These are phyloP conservation scores for Jaltomata sinuosa DNA, from an alignment of 257 asterid species.

Conservation along the genomic window DNA sequence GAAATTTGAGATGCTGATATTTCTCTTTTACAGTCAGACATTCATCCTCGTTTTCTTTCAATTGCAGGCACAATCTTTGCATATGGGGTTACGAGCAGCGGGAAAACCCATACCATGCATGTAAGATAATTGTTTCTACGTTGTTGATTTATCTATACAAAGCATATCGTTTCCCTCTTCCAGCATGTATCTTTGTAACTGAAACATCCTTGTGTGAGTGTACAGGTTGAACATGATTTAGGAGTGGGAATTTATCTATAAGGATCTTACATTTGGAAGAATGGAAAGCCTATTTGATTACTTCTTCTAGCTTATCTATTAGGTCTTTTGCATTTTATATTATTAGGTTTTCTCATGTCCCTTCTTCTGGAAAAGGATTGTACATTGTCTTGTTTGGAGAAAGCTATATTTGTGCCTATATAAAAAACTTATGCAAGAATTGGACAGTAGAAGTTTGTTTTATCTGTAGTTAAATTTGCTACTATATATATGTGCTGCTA, in stretches of 20 bases:
- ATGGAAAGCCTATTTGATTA: background rate
- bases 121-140: conserved; percentile 36
- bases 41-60: conserved; percentile 2
- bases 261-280: background rate
- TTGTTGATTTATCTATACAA: background rate
- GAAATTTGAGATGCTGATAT: conserved; percentile 3
- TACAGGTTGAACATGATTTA: background rate
- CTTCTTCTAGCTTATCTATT: background rate
- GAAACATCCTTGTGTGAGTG: background rate
- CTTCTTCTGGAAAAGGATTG: background rate
- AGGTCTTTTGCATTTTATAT: background rate
- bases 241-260: background rate
- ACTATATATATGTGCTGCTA: background rate
- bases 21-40: conserved; percentile 1
- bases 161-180: background rate
- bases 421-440: background rate
- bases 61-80: conserved; percentile 90
- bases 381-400: background rate
- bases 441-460: background rate
- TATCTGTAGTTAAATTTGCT: background rate
- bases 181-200: background rate
- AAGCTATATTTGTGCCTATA: background rate
- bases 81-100: conserved; percentile 98
- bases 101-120: conserved; percentile 99
- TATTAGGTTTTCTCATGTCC: background rate